Conservation (phyloP, 2,329 filamentous ascomycete genomes). For the Orbilia blumenaviensis region DNA sequence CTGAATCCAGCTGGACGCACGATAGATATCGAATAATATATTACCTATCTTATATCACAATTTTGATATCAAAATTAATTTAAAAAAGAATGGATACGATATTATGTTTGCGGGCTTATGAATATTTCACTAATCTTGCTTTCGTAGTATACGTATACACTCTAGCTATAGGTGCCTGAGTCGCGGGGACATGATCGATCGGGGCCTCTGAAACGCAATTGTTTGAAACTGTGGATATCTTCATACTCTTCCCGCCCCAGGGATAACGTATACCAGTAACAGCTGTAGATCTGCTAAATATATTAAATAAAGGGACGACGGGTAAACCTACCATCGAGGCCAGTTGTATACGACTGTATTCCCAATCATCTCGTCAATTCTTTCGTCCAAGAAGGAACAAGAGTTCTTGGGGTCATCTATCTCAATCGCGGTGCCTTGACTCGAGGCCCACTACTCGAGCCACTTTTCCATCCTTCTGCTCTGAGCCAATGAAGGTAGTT, state of each 20-base stretch:
- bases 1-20: too few species aligned
- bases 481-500: background rate
- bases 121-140: too few species aligned
- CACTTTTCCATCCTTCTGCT: background rate
- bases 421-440: background rate
- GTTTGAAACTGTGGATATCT: slow-evolving; percentile 21
- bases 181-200: background rate
- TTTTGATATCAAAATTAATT: too few species aligned
- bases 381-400: background rate
- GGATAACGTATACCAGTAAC: background rate
- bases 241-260: slow-evolving; percentile 5
- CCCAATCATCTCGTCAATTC: background rate
- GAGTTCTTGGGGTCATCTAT: background rate
- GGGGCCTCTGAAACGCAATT: background rate
- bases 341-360: background rate
- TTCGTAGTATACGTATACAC: too few species aligned
- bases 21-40: too few species aligned
- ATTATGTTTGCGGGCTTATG: too few species aligned
- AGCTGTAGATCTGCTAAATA: background rate
- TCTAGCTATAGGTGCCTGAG: background rate
- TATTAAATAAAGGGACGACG: background rate
- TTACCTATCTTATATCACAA: too few species aligned
- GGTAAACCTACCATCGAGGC: background rate
- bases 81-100: too few species aligned
- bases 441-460: slow-evolving; percentile 6